Conservation (phyloP, 768 basidiomycete species). For the Phaffia tasmanica region DNA sequence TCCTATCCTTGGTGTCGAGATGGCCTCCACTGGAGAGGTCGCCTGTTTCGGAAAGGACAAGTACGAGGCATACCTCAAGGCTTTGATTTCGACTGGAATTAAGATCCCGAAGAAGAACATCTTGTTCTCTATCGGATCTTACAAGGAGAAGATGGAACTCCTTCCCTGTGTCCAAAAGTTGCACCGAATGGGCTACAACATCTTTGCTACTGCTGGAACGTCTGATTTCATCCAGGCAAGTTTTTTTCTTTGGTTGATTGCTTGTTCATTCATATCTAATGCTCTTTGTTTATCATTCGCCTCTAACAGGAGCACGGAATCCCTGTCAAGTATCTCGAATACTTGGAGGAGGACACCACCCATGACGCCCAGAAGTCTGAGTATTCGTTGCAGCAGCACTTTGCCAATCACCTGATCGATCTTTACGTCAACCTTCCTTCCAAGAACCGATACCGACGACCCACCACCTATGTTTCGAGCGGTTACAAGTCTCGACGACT, state of each 20-base stretch:
- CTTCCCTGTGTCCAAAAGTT: constrained; percentile 90
- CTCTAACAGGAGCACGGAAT: constrained; percentile 70
- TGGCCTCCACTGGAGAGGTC: constrained; percentile 99
- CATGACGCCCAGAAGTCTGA: constrained; percentile 80
- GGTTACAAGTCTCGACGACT: constrained; percentile 94
- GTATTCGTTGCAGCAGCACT: constrained; percentile 91
- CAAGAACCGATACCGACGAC: constrained; percentile 92
- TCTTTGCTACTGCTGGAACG: constrained; percentile 93
- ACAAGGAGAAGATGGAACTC: constrained; percentile 93
- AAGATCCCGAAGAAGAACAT: constrained; percentile 94
- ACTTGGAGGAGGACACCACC: constrained; percentile 52
- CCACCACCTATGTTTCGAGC: constrained; percentile 92
- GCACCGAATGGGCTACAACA: constrained; percentile 82
- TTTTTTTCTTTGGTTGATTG: background rate
- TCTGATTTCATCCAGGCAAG: constrained; percentile 72
- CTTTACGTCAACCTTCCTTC: constrained; percentile 99
- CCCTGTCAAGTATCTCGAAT: constrained; percentile 94
- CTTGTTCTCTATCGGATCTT: constrained; percentile 89
- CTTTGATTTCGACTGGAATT: constrained; percentile 90
- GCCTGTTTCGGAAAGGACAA: constrained; percentile 97
- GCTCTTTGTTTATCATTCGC: background rate
- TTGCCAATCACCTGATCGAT: constrained; percentile 87
- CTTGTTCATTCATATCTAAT: background rate
- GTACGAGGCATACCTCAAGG: constrained; percentile 97
- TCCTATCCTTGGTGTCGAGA: constrained; percentile 94